These are phyloP conservation scores for Boletellus ananas DNA, from an alignment of 768 basidiomycete species.

Conservation along the genomic window DNA sequence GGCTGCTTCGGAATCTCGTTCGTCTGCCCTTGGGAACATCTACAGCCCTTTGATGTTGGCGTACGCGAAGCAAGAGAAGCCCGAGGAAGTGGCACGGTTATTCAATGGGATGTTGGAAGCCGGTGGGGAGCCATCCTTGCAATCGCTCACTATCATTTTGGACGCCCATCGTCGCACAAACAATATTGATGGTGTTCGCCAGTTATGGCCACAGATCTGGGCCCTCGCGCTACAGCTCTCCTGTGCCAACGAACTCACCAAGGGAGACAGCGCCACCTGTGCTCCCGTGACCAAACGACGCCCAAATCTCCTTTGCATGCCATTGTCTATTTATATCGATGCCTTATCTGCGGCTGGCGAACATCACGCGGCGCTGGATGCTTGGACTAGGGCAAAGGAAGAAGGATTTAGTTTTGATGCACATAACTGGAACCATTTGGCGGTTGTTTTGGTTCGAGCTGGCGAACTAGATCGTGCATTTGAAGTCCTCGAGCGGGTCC, in stretches of 20 bases:
- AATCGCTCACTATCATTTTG: slow-evolving; percentile 60
- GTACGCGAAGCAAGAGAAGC: slow-evolving; percentile 41
- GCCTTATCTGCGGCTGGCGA: slow-evolving; percentile 60
- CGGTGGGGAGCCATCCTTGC: slow-evolving; percentile 57
- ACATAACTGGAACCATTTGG: slow-evolving; percentile 89
- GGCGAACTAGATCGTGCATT: slow-evolving; percentile 83
- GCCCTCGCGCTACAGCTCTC: slow-evolving; percentile 48
- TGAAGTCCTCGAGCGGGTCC: slow-evolving; percentile 71
- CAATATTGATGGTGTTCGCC: slow-evolving; percentile 50
- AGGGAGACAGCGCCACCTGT: slow-evolving; percentile 10
- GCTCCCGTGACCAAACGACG: slow-evolving; percentile 25
- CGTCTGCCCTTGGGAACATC: slow-evolving; percentile 48
- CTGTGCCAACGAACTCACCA: slow-evolving; percentile 32
- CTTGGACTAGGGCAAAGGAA: slow-evolving; percentile 63
- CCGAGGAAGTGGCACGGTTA: slow-evolving; percentile 54
- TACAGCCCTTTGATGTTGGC: slow-evolving; percentile 59
- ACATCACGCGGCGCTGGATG: slow-evolving; percentile 55
- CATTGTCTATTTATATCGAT: slow-evolving; percentile 81
- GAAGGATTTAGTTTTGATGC: slow-evolving; percentile 77
- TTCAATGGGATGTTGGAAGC: slow-evolving; percentile 49
- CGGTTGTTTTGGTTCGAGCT: slow-evolving; percentile 69
- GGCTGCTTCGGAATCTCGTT: slow-evolving; percentile 38
- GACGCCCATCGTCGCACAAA: slow-evolving; percentile 63
- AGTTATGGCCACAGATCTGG: slow-evolving; percentile 69
- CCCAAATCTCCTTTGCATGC: slow-evolving; percentile 64